phyloP scores from a whole-genome alignment of 2,329 filamentous ascomycete genomes.

The Biscogniauxia mediterranea region DNA sequence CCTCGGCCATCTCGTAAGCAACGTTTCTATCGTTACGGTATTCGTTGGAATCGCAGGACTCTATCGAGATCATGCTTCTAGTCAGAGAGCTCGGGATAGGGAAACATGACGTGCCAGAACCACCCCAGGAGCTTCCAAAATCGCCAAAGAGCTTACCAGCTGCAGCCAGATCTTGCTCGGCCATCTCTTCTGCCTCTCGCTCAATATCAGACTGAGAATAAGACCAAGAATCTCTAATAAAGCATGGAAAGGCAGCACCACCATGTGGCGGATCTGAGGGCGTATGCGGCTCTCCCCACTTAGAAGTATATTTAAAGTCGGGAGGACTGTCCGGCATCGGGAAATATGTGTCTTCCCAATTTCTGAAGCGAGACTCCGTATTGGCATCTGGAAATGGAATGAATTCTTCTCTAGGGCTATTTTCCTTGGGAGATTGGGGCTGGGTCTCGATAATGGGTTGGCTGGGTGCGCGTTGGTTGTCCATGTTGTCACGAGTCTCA shows the following conservation, averaged over 20 bases:
- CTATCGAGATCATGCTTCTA: conserved; percentile 30
- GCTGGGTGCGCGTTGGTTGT: background rate
- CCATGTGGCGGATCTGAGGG: conserved; percentile 11
- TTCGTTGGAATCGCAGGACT: conserved; percentile 25
- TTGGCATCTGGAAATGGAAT: background rate
- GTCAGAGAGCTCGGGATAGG: conserved; percentile 19
- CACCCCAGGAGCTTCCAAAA: conserved; percentile 15
- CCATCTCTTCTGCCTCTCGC: conserved; percentile 21
- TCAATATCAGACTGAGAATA: conserved; percentile 15
- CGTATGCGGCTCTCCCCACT: conserved; percentile 17
- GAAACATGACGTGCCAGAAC: conserved; percentile 21
- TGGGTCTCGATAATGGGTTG: background rate
- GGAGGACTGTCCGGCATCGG: conserved; percentile 33
- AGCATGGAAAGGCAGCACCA: conserved; percentile 1
- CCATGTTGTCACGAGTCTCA: background rate
- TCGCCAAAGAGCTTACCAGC: conserved; percentile 29
- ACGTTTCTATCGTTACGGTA: conserved; percentile 13
- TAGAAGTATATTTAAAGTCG: conserved; percentile 1
- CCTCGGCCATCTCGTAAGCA: conserved; percentile 15
- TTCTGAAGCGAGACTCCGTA: background rate
- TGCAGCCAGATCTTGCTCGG: conserved; percentile 26
- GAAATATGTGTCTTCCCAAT: background rate
- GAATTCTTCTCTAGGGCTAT: background rate
- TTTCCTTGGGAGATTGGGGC: conserved; percentile 32
- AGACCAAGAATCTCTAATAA: conserved; percentile 18